A percentile compares a stretch with the other conserved stretches of the same genome.
phyloP scores from a whole-genome alignment of 192 early-diverging fungal species.

The Thoreauomyces humboldtii region DNA sequence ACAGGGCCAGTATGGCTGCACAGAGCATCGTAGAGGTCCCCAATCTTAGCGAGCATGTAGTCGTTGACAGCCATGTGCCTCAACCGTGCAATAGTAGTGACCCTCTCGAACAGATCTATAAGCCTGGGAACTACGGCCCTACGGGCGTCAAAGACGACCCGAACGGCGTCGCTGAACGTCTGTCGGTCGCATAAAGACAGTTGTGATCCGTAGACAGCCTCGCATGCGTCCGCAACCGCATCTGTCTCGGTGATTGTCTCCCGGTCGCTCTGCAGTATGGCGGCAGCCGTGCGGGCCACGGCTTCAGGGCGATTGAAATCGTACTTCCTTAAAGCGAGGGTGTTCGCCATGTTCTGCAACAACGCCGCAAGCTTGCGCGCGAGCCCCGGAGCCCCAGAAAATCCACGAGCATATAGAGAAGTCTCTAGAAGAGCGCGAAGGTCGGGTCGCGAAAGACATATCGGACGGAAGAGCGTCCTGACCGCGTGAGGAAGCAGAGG shows the following conservation, averaged over 20 bases:
- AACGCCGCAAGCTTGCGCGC: conserved; percentile 8
- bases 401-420: neutral
- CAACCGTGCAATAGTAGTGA: neutral
- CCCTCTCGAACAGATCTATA: neutral
- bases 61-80: neutral
- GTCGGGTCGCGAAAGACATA: conserved; percentile 10
- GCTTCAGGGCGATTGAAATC: neutral
- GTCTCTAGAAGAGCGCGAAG: neutral
- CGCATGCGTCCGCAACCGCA: neutral
- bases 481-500: neutral
- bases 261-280: neutral
- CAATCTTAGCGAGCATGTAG: conserved; percentile 13
- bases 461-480: conserved; percentile 8
- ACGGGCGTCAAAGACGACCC: neutral
- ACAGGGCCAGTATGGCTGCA: neutral
- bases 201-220: neutral
- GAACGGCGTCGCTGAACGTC: conserved; percentile 2
- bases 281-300: neutral
- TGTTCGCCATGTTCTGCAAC: neutral
- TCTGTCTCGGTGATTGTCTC: neutral
- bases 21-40: conserved; percentile 12
- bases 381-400: neutral
- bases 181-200: neutral
- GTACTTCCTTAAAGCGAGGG: neutral
- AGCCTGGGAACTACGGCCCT: too few relatives aligned